phyloP scores from a whole-genome alignment of 768 basidiomycete genomes.

The Boletales sp. region DNA sequence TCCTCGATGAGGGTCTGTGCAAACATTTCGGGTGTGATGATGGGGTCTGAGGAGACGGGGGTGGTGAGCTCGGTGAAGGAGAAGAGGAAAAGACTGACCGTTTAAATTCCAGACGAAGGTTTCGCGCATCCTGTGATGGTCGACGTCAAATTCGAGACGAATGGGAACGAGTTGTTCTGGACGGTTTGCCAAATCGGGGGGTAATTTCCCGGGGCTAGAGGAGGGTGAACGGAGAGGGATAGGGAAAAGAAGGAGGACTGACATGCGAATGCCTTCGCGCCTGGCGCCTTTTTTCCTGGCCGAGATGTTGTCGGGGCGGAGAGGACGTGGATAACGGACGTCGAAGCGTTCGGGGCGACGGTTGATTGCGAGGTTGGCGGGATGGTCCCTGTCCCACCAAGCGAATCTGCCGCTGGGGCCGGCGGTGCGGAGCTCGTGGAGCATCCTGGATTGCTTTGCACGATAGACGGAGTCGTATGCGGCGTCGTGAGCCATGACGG shows the following conservation, averaged over 20 bases:
- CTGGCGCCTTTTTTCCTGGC: slow-evolving; percentile 50
- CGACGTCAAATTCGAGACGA: slow-evolving; percentile 94
- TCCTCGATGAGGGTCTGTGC: slow-evolving; percentile 91
- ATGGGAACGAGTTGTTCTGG: slow-evolving; percentile 89
- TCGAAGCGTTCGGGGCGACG: slow-evolving; percentile 43
- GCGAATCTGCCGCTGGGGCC: slow-evolving; percentile 41
- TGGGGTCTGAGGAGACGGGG: slow-evolving; percentile 54
- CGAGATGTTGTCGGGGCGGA: slow-evolving; percentile 24
- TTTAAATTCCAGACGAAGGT: slow-evolving; percentile 97
- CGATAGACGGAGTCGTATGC: slow-evolving; percentile 48
- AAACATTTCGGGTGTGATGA: slow-evolving; percentile 87
- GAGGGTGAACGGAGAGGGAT: not conserved
- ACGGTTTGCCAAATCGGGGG: slow-evolving; percentile 51
- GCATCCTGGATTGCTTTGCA: slow-evolving; percentile 50
- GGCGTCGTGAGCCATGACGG: slow-evolving; percentile 36
- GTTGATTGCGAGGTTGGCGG: slow-evolving; percentile 29
- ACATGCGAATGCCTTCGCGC: slow-evolving; percentile 75
- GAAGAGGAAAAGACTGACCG: slow-evolving; percentile 48
- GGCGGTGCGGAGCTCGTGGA: slow-evolving; percentile 44
- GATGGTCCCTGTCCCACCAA: slow-evolving; percentile 65
- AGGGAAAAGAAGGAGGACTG: slow-evolving; percentile 33
- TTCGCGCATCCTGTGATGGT: slow-evolving; percentile 90
- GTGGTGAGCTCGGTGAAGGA: not conserved
- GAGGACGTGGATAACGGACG: slow-evolving; percentile 53
- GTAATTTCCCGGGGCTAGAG: slow-evolving; percentile 57